phyloP scores from a whole-genome alignment of 257 asterid species.

The Mentha longifolia region DNA sequence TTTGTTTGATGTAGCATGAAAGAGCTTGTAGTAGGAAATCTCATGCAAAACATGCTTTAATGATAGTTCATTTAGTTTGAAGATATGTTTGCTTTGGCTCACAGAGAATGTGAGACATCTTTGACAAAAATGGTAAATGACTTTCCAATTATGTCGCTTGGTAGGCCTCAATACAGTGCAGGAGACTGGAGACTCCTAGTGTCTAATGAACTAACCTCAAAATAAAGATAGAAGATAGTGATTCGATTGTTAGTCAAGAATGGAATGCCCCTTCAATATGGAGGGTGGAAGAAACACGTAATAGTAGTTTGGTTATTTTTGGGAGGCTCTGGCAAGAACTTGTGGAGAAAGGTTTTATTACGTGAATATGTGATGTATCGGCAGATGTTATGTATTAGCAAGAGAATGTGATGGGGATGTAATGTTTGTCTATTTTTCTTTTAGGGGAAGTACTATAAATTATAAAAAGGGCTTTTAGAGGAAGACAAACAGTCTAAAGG shows the following conservation, averaged over 20 bases:
- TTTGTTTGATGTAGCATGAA: neutral
- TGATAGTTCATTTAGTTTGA: neutral
- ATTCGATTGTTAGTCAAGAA: neutral
- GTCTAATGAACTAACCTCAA: neutral
- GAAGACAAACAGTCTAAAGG: neutral
- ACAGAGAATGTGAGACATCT: neutral
- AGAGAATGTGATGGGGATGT: no score
- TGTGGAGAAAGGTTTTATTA: neutral
- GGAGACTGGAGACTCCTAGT: no score
- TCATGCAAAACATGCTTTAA: neutral
- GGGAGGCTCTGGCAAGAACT: neutral
- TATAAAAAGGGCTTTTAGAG: no score
- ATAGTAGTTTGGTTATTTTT: neutral
- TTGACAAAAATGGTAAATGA: no score
- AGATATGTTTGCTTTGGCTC: neutral
- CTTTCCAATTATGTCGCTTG: no score
- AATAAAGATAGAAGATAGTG: neutral
- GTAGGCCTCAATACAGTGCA: no score
- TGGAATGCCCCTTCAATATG: neutral
- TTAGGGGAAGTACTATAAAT: no score
- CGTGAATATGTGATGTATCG: no score
- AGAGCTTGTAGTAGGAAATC: neutral
- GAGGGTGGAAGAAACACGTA: neutral
- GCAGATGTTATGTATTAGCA: no score
- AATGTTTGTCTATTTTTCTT: no score